Evolutionary conservation across 495 filamentous ascomycete genomes (phyloP), one percentile per base, ranked within the genome.

Genomic region (Wilcoxina mikolae): DNA sequence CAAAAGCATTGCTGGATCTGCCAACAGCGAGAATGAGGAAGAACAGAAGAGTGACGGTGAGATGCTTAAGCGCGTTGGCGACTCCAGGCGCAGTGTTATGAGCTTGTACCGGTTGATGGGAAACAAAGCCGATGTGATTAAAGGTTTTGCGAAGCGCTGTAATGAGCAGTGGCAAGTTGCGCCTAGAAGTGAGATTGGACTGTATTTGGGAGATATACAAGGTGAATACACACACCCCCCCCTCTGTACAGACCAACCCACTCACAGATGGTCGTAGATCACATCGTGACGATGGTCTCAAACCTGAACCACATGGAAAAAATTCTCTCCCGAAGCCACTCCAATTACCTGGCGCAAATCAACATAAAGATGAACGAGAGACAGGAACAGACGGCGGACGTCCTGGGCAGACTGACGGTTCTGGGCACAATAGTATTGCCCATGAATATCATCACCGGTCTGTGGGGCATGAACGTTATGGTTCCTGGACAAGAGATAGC

Each of bases 261-360:
- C 45, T 58, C 7, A 56, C 23, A 39, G 31, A 61, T 53, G 27
- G 17, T 3, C n/a, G 28, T 50, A 65, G 91, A 98, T 70, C 91
- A 98, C 75, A 90, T 98, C 29, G 86, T 98, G 28, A 96, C 91
- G 56, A 95, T 96, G 91, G 93, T 94, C 78, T 85, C 81, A 58
- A 98, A 94, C 68, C 71, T 98, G 51, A 80, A 78, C 9, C 91
- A 98, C 65, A 95, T 91, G 60, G 93, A 98, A 67, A 95, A 95
- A 73, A 95, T 98, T 77, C 78, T 98, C 51, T 87, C 83, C 4
- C 84, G 93, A 20, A 82, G 82, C n/a, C 93, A 96, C 71, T 83
- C 83, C 70, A 98, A 98, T 66, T 95, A 96, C 58, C 76, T 96
- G 17, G 91, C 91, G 12, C 91, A 95, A 70, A 77, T 98, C 55